Base-by-base conservation (phyloP, 1,284 basidiomycete genomes). In the Coriolopsis trogii region DNA sequence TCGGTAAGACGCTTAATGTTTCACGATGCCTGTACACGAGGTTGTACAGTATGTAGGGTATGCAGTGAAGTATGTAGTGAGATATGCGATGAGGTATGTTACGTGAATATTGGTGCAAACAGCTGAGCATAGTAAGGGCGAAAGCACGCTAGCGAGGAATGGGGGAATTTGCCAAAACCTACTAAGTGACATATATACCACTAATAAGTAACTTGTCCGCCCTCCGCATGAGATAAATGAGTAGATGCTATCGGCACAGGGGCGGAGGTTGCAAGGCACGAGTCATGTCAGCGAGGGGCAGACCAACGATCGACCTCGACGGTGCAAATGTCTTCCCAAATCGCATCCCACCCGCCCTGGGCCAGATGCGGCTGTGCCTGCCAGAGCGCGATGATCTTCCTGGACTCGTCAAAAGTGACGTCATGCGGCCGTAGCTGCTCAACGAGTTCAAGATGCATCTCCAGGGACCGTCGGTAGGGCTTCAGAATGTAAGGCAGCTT, bases 251-350 rank as follows among this genome's bases (percentile, higher is more conserved):
- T n/a, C n/a, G n/a, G n/a, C n/a, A n/a, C n/a, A n/a, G n/a, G n/a
- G n/a, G n/a, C n/a, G n/a, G n/a, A n/a, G n/a, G n/a, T n/a, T n/a
- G n/a, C n/a, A n/a, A n/a, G n/a, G n/a, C n/a, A n/a, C n/a, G n/a
- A n/a, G n/a, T n/a, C n/a, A n/a, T n/a, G 39, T 60, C 46, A 66
- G 54, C 63, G 65, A 26, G 63, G 59, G 42, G 65, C 67, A 64
- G 79, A 73, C 88, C 89, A 91, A 50, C 79, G 75, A 58, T 89
- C 87, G 47, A 91, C 77, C 67, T 91, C 89, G 21, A 76, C 81
- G 21, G 72, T 74, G 58, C 86, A 91, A 36, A 91, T 72, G 53
- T 89, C 88, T 63, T 90, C 88, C 88, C 87, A 90, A 56, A 72
- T 75, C 15, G 74, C 74, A 3, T 81, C 78, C 89, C 89, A 91